A percentile compares a stretch with the other conserved stretches of the same genome.
phyloP scores from a whole-genome alignment of 306 rosid genomes.

The Quercus glauca region DNA sequence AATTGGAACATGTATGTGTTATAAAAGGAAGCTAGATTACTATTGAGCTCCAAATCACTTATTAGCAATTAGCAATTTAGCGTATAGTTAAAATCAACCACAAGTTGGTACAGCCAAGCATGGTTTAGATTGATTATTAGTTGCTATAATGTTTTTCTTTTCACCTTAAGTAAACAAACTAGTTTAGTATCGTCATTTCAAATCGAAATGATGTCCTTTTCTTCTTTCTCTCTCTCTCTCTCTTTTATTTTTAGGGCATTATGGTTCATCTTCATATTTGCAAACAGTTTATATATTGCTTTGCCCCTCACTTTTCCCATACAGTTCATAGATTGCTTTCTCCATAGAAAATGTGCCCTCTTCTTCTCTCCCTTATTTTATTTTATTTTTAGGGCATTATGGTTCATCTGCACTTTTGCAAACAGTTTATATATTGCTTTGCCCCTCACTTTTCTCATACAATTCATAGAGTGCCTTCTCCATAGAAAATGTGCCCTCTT shows the following conservation, averaged over 20 bases:
- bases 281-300: slow-evolving; percentile 4
- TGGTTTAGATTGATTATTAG: too few species aligned
- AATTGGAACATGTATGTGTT: too few species aligned
- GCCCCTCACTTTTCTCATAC: slow-evolving; percentile 16
- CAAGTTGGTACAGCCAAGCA: too few species aligned
- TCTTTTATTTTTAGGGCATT: background rate
- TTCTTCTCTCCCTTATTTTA: background rate
- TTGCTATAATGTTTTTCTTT: background rate
- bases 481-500: slow-evolving; percentile 32
- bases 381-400: too few species aligned
- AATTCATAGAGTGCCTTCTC: slow-evolving; percentile 53
- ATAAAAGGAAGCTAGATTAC: too few species aligned
- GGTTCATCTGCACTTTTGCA: background rate
- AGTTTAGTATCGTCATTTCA: background rate
- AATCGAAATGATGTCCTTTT: background rate
- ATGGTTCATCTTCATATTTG: background rate
- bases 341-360: slow-evolving; percentile 34
- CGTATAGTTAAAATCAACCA: too few species aligned
- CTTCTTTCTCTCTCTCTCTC: background rate
- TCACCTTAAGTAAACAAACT: background rate
- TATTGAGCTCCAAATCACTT: too few species aligned
- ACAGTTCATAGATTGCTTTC: slow-evolving; percentile 57
- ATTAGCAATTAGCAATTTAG: too few species aligned
- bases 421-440: slow-evolving; percentile 5
- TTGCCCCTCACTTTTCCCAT: slow-evolving; percentile 10